Base-by-base conservation (phyloP, 2,329 filamentous ascomycete species). In the Fusarium lateritium region DNA sequence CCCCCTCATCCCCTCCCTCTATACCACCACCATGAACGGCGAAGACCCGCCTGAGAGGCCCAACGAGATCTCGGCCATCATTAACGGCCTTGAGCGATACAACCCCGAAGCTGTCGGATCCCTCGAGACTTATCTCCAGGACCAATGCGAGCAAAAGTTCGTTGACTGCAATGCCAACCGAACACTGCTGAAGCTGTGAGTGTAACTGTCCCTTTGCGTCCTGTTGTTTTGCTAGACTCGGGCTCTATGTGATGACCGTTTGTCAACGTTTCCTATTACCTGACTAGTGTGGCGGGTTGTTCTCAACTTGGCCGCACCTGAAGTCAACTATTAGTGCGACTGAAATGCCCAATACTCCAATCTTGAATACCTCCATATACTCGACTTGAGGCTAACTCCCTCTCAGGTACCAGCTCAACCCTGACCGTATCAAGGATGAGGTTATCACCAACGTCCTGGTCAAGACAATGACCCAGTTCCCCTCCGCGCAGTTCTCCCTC, bases 231-330 rank as follows among this genome's bases (percentile, higher is more conserved):
- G 44, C 39, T 44, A 47, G 31, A 40, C 44, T 51, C 59, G 63
- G 65, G 63, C 62, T 72, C 61, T 70, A 86, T 92, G 97, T 94
- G 93, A 94, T 87, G 73, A 73, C 81, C 84, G 86, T 81, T 73
- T 83, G 83, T 89, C 82, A 91, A 97, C 93, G 94, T 97, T 97
- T 97, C 93, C 93, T 97, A 97, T 97, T 97, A 97, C 89, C 93
- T 93, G 94, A 97, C 82, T 81, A 83, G 82, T 79, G 83, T 79
- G 80, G 82, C 83, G 84, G 84, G 85, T 81, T 80, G 81, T 73
- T 65, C 77, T 54, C 67, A 65, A 56, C 67, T 65, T 70, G 67
- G 51, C 77, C 78, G 76, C 82, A 81, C 77, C 81, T 93, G 92
- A 94, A 91, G 91, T 88, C 81, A 84, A 79, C 77, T 71, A 89